A percentile compares a stretch with the other conserved stretches of the same genome.
Evolutionary conservation across 2,329 filamentous ascomycete species (phyloP).

Genomic region (Kalmusia sp.): DNA sequence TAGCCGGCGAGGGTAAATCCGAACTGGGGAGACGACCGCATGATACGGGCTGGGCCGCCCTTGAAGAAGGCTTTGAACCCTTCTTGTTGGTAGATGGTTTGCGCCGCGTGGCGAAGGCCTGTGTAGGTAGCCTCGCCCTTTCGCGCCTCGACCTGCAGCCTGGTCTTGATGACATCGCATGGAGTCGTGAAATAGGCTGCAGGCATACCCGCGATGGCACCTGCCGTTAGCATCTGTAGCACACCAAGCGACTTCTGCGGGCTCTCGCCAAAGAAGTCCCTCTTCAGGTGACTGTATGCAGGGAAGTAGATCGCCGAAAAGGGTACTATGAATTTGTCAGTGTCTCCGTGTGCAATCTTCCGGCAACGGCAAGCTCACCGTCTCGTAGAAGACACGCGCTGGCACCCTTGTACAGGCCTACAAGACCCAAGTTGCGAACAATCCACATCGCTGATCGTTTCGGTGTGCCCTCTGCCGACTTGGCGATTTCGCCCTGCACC

Average conservation of each 20-base stretch:
- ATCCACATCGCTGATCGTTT: conserved; percentile 98
- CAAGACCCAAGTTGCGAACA: conserved; percentile 88
- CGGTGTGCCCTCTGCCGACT: conserved; percentile 80
- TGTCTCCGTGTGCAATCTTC: conserved; percentile 1
- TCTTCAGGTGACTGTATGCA: conserved; percentile 92
- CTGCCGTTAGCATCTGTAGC: conserved; percentile 88
- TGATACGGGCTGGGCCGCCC: conserved; percentile 91
- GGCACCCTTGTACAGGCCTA: conserved; percentile 96
- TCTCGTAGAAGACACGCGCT: conserved; percentile 93
- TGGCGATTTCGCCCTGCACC: conserved; percentile 94
- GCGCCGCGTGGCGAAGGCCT: conserved; percentile 83
- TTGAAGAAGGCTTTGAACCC: conserved; percentile 98
- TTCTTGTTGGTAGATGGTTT: conserved; percentile 86
- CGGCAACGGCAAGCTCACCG: conserved; percentile 33
- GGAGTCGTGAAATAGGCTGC: conserved; percentile 88
- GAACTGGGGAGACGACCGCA: conserved; percentile 95
- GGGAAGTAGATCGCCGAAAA: conserved; percentile 99
- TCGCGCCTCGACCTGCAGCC: conserved; percentile 94
- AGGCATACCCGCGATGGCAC: conserved; percentile 75
- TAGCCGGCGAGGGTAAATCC: conserved; percentile 97
- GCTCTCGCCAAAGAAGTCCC: conserved; percentile 90
- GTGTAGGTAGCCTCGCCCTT: conserved; percentile 93
- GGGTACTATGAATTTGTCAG: conserved; percentile 65
- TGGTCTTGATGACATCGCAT: conserved; percentile 98
- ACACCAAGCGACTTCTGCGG: conserved; percentile 87